Evolutionary conservation across 306 rosid species (phyloP).

Genomic region (Trifolium fragiferum): DNA sequence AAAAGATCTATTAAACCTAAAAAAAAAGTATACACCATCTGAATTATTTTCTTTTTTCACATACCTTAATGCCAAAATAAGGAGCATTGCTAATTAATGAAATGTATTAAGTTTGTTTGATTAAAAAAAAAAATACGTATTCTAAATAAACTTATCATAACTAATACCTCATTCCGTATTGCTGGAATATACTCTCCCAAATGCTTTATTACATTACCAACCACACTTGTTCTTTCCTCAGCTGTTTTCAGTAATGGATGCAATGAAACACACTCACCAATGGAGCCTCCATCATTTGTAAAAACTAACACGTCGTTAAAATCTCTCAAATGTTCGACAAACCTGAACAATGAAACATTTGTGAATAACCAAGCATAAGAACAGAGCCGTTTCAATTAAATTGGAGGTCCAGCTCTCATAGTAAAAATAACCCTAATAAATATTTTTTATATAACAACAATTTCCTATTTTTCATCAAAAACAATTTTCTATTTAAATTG

Average conservation of each 20-base stretch:
- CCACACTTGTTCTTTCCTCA: conserved; percentile 68
- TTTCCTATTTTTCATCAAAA: too few species aligned
- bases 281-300: conserved; percentile 46
- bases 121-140: too few species aligned
- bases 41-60: neutral
- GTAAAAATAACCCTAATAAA: too few species aligned
- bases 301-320: conserved; percentile 68
- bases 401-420: too few species aligned
- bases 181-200: conserved; percentile 84
- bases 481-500: too few species aligned
- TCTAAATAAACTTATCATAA: conserved; percentile 11
- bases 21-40: neutral
- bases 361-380: conserved; percentile 24
- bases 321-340: conserved; percentile 66
- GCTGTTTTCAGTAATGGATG: conserved; percentile 65
- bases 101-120: too few species aligned
- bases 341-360: conserved; percentile 51
- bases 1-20: too few species aligned
- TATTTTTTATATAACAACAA: too few species aligned
- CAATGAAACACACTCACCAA: conserved; percentile 53
- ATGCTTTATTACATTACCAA: conserved; percentile 63
- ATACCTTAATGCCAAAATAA: conserved; percentile 93
- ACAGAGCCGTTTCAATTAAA: too few species aligned
- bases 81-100: too few species aligned
- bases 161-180: conserved; percentile 86